Evolutionary conservation across 2,329 filamentous ascomycete genomes (phyloP).

Genomic region (Calonectria naviculata): DNA sequence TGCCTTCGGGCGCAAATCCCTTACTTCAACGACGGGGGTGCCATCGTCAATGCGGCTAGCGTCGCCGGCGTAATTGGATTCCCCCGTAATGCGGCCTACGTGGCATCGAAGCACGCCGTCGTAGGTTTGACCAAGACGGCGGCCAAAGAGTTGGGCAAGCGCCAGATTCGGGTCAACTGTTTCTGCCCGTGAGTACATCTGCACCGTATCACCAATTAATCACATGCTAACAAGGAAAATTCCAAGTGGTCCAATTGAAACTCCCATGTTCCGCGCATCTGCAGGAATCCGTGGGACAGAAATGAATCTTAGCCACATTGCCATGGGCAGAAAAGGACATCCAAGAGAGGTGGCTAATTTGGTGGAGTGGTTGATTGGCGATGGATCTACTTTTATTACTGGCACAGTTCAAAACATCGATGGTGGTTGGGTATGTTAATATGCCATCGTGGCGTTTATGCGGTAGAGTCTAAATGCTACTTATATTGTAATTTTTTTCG

Average conservation of each 20-base stretch:
- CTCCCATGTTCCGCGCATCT: neutral
- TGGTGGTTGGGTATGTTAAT: conserved; percentile 5
- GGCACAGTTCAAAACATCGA: neutral
- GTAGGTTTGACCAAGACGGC: neutral
- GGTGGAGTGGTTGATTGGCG: neutral
- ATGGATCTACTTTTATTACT: conserved; percentile 2
- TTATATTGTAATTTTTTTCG: no score
- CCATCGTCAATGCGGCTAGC: conserved; percentile 19
- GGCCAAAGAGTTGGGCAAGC: conserved; percentile 14
- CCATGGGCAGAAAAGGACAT: neutral
- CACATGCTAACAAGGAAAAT: neutral
- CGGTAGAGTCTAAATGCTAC: no score
- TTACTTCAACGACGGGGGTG: conserved; percentile 6
- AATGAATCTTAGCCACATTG: neutral
- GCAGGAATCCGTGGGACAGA: neutral
- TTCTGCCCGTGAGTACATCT: conserved; percentile 13
- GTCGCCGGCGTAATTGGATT: neutral
- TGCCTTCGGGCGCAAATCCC: conserved; percentile 11
- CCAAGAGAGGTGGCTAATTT: conserved; percentile 1
- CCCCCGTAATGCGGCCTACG: neutral
- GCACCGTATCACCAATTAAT: neutral
- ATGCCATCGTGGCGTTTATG: no score
- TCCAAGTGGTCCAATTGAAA: neutral
- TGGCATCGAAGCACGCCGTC: conserved; percentile 13
- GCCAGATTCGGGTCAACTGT: conserved; percentile 14